Percentiles rank a stretch among this genome's conserved stretches.
Evolutionary conservation across 176 grass and related monocot genomes (phyloP).

Genomic region (Musa beccarii): DNA sequence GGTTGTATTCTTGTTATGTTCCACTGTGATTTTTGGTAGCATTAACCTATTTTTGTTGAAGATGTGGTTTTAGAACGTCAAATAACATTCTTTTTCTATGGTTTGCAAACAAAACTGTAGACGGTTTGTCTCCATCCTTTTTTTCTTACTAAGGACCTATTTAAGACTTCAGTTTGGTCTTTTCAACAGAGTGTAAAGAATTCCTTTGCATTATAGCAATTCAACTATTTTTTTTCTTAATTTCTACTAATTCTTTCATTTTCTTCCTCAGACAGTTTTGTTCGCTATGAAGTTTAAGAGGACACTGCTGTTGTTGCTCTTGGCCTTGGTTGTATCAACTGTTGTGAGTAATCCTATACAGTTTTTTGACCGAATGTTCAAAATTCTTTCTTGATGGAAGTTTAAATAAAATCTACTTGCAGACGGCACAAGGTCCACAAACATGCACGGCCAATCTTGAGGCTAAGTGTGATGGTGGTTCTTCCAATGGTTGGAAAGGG

Average conservation of each 20-base stretch:
- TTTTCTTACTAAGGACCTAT: no score
- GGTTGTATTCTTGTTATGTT: background rate
- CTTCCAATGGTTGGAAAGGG: slow-evolving; percentile 52
- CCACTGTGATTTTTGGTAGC: background rate
- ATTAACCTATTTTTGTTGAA: background rate
- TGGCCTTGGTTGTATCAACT: slow-evolving; percentile 25
- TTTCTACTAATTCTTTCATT: background rate
- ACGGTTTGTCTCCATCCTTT: no score
- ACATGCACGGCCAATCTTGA: slow-evolving; percentile 59
- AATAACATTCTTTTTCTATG: background rate
- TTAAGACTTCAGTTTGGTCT: background rate
- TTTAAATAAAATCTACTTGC: background rate
- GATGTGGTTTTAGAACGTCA: background rate
- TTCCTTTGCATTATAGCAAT: background rate
- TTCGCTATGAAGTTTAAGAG: slow-evolving; percentile 32
- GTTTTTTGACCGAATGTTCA: background rate
- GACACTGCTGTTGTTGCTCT: slow-evolving; percentile 26
- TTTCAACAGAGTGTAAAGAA: no score
- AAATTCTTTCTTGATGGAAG: background rate
- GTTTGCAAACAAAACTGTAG: background rate
- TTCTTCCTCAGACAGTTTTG: background rate
- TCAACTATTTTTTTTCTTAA: background rate
- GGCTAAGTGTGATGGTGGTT: slow-evolving; percentile 32
- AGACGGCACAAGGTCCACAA: slow-evolving; percentile 31
- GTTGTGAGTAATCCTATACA: slow-evolving; percentile 30